Base-by-base conservation (phyloP, 1,139 yeast species). In the Scheffersomyces parashehatae region DNA sequence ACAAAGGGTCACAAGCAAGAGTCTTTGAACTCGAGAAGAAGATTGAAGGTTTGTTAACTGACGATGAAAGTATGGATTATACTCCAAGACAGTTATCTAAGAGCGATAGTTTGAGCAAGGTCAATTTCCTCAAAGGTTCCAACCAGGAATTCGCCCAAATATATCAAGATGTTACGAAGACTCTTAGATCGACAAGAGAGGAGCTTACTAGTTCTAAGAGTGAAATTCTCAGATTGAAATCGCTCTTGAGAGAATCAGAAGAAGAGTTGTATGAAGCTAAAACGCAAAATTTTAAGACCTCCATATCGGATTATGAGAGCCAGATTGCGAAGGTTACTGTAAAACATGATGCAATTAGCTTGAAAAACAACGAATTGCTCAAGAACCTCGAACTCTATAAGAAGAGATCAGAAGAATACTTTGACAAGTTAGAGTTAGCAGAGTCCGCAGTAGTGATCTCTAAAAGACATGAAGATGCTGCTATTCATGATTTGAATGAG, bases 371-470 rank as follows among this genome's bases (percentile, higher is more conserved):
- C 2, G 88, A 86, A 20, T 63, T 86, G 29, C 61, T 67, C 1
- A 75, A 77, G 37, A 73, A 81, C 34, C 67, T 85, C 35, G 81
- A 79, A 29, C 68, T 87, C 32, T 89, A 86, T 63, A 85, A 82
- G 56, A 67, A 72, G 34, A 77, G 96, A 46, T 82, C 95, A 12
- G 93, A 88, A 38, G 88, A 85, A 51, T 87, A 88, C 56, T 82
- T 78, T 54, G 73, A 75, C 47, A 87, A 88, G 54, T 70, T 90
- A 31, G 96, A 89, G 55, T 77, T 81, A 46, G 93, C 95, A 0
- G 97, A 91, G 56, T 75, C 84, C 39, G 85, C 89, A 2, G 81
- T 87, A 2, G 70, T 77, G 38, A 77, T 82, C 40, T 81, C 89
- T 3, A 70, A 70, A 52, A 73, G 88, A 51, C 82, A 85, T 13